A percentile compares a stretch with the other conserved stretches of the same genome.
phyloP scores from a whole-genome alignment of 805 yeast species.

The Metschnikowia proteae region DNA sequence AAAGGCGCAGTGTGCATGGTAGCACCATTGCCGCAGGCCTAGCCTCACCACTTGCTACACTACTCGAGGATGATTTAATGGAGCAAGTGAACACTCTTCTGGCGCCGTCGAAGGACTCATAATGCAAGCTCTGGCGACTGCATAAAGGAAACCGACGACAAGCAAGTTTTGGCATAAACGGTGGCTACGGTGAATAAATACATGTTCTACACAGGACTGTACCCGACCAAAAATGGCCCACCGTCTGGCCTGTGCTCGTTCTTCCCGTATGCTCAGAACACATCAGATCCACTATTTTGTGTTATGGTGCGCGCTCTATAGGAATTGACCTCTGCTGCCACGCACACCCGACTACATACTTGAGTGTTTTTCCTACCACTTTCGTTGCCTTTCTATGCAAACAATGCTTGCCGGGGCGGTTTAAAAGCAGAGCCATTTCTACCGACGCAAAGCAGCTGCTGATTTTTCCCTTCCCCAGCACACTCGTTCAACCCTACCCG shows the following conservation, averaged over 20 bases:
- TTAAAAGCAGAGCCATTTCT: background rate
- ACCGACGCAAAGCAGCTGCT: background rate
- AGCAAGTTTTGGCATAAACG: too few species aligned
- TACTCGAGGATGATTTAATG: background rate
- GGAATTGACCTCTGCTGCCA: background rate
- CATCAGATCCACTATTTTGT: background rate
- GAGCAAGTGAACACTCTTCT: too few species aligned
- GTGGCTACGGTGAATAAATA: too few species aligned
- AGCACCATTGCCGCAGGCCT: background rate
- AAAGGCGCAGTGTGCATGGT: background rate
- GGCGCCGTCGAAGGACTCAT: too few species aligned
- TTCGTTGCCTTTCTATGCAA: background rate
- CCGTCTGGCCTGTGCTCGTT: too few species aligned
- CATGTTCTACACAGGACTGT: too few species aligned
- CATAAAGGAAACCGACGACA: too few species aligned
- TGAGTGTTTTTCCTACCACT: slow-evolving; percentile 2
- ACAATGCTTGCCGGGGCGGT: background rate
- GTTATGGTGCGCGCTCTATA: background rate
- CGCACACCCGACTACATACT: background rate
- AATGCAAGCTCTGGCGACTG: too few species aligned
- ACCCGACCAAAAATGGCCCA: too few species aligned
- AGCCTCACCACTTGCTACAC: background rate
- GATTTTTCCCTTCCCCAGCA: background rate
- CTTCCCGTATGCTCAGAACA: too few species aligned
- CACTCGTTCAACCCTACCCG: background rate